Conservation (phyloP, 164 flowering plant genomes). For the Annona squamosa region DNA sequence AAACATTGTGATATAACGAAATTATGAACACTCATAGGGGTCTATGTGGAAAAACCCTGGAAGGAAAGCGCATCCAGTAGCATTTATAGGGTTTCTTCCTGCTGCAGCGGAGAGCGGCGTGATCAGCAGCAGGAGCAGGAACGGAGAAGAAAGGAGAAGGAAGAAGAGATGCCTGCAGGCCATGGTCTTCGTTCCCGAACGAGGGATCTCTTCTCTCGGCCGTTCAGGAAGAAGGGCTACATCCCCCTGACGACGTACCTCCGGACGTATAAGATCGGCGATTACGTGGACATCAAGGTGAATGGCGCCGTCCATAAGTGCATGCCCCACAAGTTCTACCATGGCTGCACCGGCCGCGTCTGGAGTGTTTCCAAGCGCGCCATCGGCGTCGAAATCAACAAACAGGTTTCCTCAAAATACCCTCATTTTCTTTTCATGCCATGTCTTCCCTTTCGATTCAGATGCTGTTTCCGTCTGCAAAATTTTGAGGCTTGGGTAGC, state of each 20-base stretch:
- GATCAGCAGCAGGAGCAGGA: not conserved
- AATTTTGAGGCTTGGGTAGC: too few relatives aligned
- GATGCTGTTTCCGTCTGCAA: too few relatives aligned
- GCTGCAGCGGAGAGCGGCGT: too few relatives aligned
- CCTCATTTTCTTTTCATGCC: too few relatives aligned
- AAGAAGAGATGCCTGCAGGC: constrained; percentile 63
- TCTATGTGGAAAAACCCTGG: too few relatives aligned
- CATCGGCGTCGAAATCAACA: constrained; percentile 75
- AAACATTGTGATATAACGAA: too few relatives aligned
- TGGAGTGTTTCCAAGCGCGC: constrained; percentile 91
- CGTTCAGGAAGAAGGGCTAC: constrained; percentile 78
- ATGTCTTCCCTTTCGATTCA: too few relatives aligned
- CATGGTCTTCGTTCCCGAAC: constrained; percentile 65
- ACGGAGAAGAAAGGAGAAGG: not conserved
- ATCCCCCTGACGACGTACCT: constrained; percentile 57
- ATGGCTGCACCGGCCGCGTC: constrained; percentile 76
- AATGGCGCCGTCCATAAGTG: constrained; percentile 86
- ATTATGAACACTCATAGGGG: too few relatives aligned
- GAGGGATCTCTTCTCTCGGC: constrained; percentile 54
- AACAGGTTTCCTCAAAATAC: constrained; percentile 29
- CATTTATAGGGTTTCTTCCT: too few relatives aligned
- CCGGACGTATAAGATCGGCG: constrained; percentile 50
- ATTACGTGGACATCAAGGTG: constrained; percentile 71
- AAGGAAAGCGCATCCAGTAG: too few relatives aligned
- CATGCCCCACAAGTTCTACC: constrained; percentile 91